Percentiles rank a stretch among this genome's conserved stretches.
phyloP scores from a whole-genome alignment of 2,329 filamentous ascomycete genomes.

The Arthrobotrys sinensis region DNA sequence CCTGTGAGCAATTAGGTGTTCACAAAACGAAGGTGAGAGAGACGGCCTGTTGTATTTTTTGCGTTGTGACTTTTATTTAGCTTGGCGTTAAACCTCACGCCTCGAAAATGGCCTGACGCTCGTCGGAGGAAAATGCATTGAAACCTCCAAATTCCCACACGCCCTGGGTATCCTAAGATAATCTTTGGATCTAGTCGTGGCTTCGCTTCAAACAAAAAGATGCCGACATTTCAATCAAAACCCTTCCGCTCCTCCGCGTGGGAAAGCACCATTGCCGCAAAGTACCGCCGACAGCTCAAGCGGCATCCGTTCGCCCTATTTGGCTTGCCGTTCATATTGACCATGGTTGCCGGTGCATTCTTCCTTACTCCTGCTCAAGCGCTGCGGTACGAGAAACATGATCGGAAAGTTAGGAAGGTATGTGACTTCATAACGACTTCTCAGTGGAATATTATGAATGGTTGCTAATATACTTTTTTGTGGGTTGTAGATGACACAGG shows the following conservation, averaged over 20 bases:
- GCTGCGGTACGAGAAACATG: slow-evolving; percentile 91
- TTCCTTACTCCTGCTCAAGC: slow-evolving; percentile 94
- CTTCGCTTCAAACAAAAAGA: not conserved
- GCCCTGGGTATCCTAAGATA: not conserved
- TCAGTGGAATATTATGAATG: not conserved
- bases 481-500: slow-evolving; percentile 75
- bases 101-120: slow-evolving; percentile 17
- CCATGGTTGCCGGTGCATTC: slow-evolving; percentile 93
- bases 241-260: slow-evolving; percentile 49
- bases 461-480: not conserved
- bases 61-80: slow-evolving; percentile 6
- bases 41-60: slow-evolving; percentile 31
- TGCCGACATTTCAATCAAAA: slow-evolving; percentile 56
- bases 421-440: not conserved
- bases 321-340: slow-evolving; percentile 89
- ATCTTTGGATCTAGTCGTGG: not conserved
- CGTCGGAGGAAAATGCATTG: not conserved
- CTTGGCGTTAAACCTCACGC: slow-evolving; percentile 21
- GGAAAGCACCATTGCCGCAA: slow-evolving; percentile 73
- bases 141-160: not conserved
- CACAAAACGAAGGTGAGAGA: not conserved
- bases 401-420: slow-evolving; percentile 84
- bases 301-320: slow-evolving; percentile 92
- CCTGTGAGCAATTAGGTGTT: not conserved
- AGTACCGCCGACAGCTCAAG: slow-evolving; percentile 82